Evolutionary conservation across 106 monocot species (phyloP).

Genomic region (Phalaenopsis aphrodite): DNA sequence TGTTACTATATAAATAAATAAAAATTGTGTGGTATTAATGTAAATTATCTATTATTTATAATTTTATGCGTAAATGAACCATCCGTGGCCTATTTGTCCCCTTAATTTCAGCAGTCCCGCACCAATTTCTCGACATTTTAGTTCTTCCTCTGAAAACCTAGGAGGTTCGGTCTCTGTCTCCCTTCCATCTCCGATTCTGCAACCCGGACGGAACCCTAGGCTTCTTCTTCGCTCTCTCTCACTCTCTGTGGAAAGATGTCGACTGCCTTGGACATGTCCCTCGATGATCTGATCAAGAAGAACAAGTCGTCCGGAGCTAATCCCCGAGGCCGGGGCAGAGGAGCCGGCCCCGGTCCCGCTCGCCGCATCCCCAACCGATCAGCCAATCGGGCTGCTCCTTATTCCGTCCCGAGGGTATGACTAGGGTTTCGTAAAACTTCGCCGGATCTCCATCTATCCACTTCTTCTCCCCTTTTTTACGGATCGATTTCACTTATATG

Average conservation of each 20-base stretch:
- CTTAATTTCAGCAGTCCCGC: no score
- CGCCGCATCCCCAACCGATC: constrained; percentile 39
- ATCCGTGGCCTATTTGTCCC: no score
- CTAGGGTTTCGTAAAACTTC: constrained; percentile 13
- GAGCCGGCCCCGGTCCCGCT: constrained; percentile 28
- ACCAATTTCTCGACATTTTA: no score
- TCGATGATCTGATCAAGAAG: constrained; percentile 77
- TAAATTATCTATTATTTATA: no score
- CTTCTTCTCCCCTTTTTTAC: background rate
- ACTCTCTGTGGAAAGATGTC: constrained; percentile 26
- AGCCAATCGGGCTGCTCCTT: constrained; percentile 25
- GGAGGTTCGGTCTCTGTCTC: no score
- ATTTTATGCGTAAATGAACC: no score
- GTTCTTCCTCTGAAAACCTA: no score
- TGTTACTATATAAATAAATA: no score
- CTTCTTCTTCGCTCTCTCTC: background rate
- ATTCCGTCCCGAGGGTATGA: constrained; percentile 35
- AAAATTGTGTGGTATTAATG: no score
- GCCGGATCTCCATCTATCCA: constrained; percentile 14
- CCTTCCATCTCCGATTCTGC: no score
- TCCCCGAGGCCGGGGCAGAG: constrained; percentile 22
- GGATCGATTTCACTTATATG: constrained; percentile 14
- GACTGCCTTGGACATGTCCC: constrained; percentile 52
- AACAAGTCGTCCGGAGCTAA: constrained; percentile 42
- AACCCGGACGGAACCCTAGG: background rate